Percentiles rank a stretch among this genome's conserved stretches.
Conservation (phyloP, 768 basidiomycete species). For the Leccinum uliginosum region DNA sequence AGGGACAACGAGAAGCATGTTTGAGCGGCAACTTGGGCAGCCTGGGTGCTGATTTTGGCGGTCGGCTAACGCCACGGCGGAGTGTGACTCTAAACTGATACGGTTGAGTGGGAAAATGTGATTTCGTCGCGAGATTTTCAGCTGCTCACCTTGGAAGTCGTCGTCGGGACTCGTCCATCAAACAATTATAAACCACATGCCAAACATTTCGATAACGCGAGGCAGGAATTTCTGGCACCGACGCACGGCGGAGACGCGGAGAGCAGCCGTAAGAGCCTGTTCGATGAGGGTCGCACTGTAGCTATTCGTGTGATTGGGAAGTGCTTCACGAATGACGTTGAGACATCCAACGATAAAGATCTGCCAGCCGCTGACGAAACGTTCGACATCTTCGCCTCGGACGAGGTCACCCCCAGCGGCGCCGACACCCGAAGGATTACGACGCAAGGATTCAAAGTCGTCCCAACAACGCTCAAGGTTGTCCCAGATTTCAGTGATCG, state of each 20-base stretch:
- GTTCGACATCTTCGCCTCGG: slow-evolving; percentile 49
- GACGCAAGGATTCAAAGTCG: slow-evolving; percentile 67
- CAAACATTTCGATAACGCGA: slow-evolving; percentile 46
- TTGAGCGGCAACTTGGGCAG: too few species aligned
- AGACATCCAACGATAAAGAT: slow-evolving; percentile 91
- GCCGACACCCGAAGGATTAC: slow-evolving; percentile 40
- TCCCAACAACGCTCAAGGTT: slow-evolving; percentile 79
- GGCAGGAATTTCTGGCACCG: slow-evolving; percentile 49
- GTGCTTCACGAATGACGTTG: slow-evolving; percentile 81
- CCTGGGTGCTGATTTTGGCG: too few species aligned
- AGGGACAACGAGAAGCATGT: too few species aligned
- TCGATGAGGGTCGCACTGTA: slow-evolving; percentile 39
- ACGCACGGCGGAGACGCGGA: slow-evolving; percentile 45
- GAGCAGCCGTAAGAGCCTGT: slow-evolving; percentile 43
- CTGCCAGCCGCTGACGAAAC: slow-evolving; percentile 86
- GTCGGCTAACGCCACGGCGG: too few species aligned
- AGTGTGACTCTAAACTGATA: too few species aligned
- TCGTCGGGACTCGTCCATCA: too few species aligned
- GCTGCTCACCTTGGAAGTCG: too few species aligned
- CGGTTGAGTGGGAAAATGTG: too few species aligned
- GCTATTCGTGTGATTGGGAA: slow-evolving; percentile 45
- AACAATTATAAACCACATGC: too few species aligned
- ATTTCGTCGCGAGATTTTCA: too few species aligned
- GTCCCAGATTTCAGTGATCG: slow-evolving; percentile 77
- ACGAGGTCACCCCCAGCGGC: slow-evolving; percentile 31